Evolutionary conservation across 2,329 filamentous ascomycete species (phyloP).

Genomic region (Sporothrix schenckii): DNA sequence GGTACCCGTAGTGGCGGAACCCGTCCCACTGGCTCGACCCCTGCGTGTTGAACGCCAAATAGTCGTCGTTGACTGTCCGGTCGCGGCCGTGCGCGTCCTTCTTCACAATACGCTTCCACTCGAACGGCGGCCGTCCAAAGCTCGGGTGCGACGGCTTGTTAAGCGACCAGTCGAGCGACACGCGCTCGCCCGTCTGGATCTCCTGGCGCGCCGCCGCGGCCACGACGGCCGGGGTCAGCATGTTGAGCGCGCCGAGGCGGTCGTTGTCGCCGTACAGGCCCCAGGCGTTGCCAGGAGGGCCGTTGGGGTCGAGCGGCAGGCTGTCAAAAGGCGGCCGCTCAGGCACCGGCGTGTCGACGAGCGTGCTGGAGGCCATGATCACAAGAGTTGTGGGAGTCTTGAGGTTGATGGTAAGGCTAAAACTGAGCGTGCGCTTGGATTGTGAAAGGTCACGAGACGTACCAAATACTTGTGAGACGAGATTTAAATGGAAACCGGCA

Average conservation of each 20-base stretch:
- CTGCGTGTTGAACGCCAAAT: conserved; percentile 53
- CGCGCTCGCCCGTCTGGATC: conserved; percentile 58
- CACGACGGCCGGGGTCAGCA: conserved; percentile 36
- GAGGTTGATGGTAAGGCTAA: not conserved
- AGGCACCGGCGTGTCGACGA: not conserved
- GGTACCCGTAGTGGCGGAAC: conserved; percentile 47
- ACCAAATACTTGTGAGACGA: not conserved
- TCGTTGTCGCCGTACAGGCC: conserved; percentile 53
- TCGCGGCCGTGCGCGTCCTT: conserved; percentile 31
- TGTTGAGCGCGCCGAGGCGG: conserved; percentile 44
- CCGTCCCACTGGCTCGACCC: conserved; percentile 55
- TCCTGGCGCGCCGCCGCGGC: conserved; percentile 46
- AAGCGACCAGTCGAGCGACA: conserved; percentile 64
- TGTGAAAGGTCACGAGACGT: not conserved
- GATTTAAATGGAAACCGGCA: not conserved
- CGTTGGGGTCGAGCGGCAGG: conserved; percentile 36
- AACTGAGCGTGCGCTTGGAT: not conserved
- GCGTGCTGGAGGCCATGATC: not conserved
- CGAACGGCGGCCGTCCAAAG: conserved; percentile 53
- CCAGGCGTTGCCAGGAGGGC: conserved; percentile 46
- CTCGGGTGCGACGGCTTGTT: conserved; percentile 49
- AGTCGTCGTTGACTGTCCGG: conserved; percentile 54
- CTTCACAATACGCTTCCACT: conserved; percentile 38
- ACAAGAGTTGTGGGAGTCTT: not conserved
- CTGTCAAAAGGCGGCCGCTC: conserved; percentile 45